A percentile compares a stretch with the other conserved stretches of the same genome.
phyloP scores from a whole-genome alignment of 2,329 filamentous ascomycete species.

The Tolypocladium album region DNA sequence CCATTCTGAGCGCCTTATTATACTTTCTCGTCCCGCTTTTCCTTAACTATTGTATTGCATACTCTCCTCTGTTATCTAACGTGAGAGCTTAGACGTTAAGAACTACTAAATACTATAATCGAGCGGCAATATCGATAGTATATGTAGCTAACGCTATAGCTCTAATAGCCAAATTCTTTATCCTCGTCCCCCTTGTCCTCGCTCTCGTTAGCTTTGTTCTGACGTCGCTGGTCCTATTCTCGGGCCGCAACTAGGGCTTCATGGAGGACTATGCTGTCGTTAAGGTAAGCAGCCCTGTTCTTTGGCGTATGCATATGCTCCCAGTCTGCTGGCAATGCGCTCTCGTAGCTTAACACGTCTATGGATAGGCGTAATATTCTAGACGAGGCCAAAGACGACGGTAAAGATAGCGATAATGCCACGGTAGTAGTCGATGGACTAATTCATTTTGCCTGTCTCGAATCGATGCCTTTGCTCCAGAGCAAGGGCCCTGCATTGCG shows the following conservation, averaged over 20 bases:
- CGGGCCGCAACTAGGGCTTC: constrained; percentile 28
- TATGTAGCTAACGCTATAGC: constrained; percentile 7
- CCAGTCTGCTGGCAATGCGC: not conserved
- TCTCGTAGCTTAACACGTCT: constrained; percentile 24
- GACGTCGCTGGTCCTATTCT: constrained; percentile 26
- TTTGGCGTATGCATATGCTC: rapidly evolving
- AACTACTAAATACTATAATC: no score
- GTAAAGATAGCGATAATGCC: no score
- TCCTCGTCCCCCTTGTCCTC: constrained; percentile 25
- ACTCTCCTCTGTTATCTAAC: not conserved
- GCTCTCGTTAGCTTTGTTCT: constrained; percentile 27
- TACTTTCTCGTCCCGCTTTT: not conserved
- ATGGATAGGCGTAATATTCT: constrained; percentile 24
- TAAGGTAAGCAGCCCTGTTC: constrained; percentile 16
- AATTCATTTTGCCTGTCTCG: no score
- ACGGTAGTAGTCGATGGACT: no score
- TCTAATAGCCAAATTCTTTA: constrained; percentile 12
- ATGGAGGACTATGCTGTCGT: constrained; percentile 32
- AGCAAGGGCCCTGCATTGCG: no score
- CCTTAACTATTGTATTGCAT: no score
- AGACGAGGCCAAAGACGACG: constrained; percentile 14
- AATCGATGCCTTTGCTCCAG: no score
- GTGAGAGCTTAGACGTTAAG: no score
- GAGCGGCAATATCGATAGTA: not conserved
- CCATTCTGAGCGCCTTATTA: not conserved